Percentiles rank a stretch among this genome's conserved stretches.
phyloP scores from a whole-genome alignment of 73 alveolate genomes.

The Breviolum minutum region DNA sequence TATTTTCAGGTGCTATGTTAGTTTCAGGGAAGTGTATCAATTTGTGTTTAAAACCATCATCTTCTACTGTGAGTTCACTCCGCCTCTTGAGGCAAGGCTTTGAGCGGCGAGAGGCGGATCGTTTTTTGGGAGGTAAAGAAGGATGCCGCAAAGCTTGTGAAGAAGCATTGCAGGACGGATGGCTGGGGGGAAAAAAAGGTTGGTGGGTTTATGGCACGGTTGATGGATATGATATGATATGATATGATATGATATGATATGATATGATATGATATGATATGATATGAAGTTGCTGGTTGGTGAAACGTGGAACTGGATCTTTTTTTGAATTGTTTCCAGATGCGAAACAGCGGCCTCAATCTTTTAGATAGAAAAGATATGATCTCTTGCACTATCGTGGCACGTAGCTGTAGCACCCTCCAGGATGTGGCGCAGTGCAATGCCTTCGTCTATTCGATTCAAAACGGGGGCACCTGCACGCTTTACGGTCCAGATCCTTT shows the following conservation, averaged over 20 bases:
- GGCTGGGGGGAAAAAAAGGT: no score
- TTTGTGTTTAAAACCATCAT: no score
- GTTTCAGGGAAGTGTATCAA: no score
- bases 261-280: no score
- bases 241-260: no score
- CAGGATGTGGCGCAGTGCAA: constrained; percentile 95
- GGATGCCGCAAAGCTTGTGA: constrained; percentile 50
- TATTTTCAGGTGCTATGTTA: no score
- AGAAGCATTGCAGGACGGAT: constrained; percentile 25
- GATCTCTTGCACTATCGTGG: neutral
- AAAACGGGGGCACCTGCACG: constrained; percentile 46
- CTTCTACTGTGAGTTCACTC: neutral
- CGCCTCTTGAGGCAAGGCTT: constrained; percentile 64
- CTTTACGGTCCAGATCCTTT: constrained; percentile 66
- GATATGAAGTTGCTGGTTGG: no score
- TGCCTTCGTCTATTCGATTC: constrained; percentile 39
- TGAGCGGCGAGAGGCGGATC: constrained; percentile 8
- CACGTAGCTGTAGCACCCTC: neutral
- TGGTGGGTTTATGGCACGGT: no score
- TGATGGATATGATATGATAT: no score
- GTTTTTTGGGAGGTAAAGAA: constrained; percentile 23
- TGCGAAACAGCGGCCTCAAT: no score
- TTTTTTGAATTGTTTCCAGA: no score
- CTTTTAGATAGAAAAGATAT: neutral
- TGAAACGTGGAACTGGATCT: no score